Evolutionary conservation across 441 rosid species (phyloP).

Genomic region (Theobroma grandiflorum): DNA sequence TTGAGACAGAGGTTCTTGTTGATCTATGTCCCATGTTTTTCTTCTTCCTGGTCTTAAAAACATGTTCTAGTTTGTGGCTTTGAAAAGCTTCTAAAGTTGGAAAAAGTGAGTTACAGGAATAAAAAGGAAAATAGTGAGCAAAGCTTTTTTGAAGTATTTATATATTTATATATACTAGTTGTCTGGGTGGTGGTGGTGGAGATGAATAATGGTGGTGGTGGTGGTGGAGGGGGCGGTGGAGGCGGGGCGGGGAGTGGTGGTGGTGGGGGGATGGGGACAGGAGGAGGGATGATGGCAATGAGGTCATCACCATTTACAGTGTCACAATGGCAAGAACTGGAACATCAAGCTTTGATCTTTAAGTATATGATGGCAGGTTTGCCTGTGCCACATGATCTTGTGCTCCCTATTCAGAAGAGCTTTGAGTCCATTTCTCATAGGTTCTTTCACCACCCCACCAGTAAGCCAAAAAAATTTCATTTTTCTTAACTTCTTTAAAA

Average conservation of each 20-base stretch:
- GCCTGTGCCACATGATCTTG: slow-evolving; percentile 86
- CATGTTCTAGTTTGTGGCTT: slow-evolving; percentile 34
- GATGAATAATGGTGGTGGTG: slow-evolving; percentile 28
- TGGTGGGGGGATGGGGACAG: slow-evolving; percentile 24
- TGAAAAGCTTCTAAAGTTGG: neutral
- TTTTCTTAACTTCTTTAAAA: neutral
- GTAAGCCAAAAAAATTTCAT: slow-evolving; percentile 40
- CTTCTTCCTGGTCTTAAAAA: slow-evolving; percentile 21
- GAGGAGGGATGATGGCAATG: slow-evolving; percentile 38
- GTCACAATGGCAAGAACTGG: slow-evolving; percentile 91
- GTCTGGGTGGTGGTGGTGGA: slow-evolving; percentile 5
- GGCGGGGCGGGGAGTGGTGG: slow-evolving; percentile 20
- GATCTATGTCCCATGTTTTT: slow-evolving; percentile 44
- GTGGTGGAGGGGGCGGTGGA: slow-evolving; percentile 34
- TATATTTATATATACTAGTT: slow-evolving; percentile 7
- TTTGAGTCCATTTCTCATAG: slow-evolving; percentile 65
- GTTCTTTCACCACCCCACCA: slow-evolving; percentile 64
- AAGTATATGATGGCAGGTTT: slow-evolving; percentile 87
- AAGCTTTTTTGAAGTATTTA: neutral
- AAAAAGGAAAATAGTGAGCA: neutral
- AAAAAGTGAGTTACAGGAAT: neutral
- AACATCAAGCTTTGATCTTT: slow-evolving; percentile 88
- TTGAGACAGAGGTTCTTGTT: slow-evolving; percentile 31
- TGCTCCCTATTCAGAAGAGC: slow-evolving; percentile 76
- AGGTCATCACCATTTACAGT: slow-evolving; percentile 67